phyloP scores from a whole-genome alignment of 2,329 filamentous ascomycete genomes.

The Teratosphaeria epicoccoides region DNA sequence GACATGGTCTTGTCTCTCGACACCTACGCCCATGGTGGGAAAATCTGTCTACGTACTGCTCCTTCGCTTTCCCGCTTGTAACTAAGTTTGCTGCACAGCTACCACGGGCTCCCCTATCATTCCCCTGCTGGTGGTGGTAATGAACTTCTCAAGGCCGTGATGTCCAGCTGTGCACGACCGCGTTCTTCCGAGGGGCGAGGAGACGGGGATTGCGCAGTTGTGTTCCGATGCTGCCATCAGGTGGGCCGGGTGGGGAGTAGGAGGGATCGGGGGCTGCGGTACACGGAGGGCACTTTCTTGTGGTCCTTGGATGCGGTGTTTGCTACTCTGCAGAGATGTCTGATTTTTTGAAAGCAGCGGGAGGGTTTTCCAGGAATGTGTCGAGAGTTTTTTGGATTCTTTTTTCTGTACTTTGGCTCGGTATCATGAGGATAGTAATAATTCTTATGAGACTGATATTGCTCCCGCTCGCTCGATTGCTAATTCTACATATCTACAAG shows the following conservation, averaged over 20 bases:
- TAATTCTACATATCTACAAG: conserved; percentile 59
- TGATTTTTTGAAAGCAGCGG: conserved; percentile 38
- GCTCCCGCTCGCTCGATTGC: not conserved
- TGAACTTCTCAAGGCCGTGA: conserved; percentile 47
- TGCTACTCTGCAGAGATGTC: conserved; percentile 34
- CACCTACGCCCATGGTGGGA: conserved; percentile 34
- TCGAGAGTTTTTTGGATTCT: too few species aligned
- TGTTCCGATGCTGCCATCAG: conserved; percentile 35
- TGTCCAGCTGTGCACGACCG: too few species aligned
- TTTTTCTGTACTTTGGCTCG: conserved; percentile 45
- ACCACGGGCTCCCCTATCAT: conserved; percentile 34
- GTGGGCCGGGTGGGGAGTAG: conserved; percentile 38
- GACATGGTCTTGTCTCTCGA: conserved; percentile 34
- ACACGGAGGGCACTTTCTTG: conserved; percentile 40
- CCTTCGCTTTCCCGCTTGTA: conserved; percentile 34
- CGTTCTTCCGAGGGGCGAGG: conserved; percentile 43
- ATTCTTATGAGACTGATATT: conserved; percentile 17
- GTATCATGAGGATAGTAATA: conserved; percentile 43
- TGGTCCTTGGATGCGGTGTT: conserved; percentile 38
- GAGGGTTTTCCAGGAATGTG: conserved; percentile 39
- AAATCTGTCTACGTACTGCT: conserved; percentile 42
- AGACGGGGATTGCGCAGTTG: conserved; percentile 31
- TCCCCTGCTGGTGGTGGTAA: conserved; percentile 39
- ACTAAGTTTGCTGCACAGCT: too few species aligned
- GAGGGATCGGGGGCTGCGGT: conserved; percentile 30